A percentile compares a stretch with the other conserved stretches of the same genome.
phyloP scores from a whole-genome alignment of 2,329 filamentous ascomycete species.

The Xylaria hypoxylon region DNA sequence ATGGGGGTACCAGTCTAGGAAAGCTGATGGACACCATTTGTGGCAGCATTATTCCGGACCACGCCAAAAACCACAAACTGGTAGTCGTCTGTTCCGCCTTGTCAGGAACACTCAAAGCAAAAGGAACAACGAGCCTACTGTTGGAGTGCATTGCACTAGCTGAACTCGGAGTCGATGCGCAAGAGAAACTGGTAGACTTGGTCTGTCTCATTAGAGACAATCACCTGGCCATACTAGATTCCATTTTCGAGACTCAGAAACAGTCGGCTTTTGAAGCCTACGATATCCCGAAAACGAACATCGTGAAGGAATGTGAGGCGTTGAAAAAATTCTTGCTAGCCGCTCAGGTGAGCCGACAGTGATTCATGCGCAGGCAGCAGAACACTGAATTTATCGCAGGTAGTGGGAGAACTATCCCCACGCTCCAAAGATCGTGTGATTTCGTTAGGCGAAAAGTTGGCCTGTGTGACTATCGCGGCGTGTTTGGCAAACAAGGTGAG shows the following conservation, averaged over 20 bases:
- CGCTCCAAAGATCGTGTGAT: constrained; percentile 63
- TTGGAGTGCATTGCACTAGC: constrained; percentile 50
- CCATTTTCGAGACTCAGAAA: constrained; percentile 39
- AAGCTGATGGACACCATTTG: constrained; percentile 66
- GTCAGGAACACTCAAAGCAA: constrained; percentile 64
- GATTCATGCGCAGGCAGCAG: neutral
- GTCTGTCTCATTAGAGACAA: constrained; percentile 63
- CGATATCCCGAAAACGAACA: constrained; percentile 55
- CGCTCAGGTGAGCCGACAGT: constrained; percentile 56
- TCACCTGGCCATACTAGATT: constrained; percentile 57
- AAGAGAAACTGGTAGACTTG: constrained; percentile 58
- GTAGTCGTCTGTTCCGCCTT: constrained; percentile 69
- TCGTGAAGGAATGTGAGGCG: constrained; percentile 61
- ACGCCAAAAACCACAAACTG: constrained; percentile 58
- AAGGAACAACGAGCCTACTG: constrained; percentile 64
- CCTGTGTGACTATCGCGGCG: constrained; percentile 49
- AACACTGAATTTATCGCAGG: constrained; percentile 43
- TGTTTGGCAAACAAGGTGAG: constrained; percentile 48
- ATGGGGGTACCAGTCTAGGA: constrained; percentile 69
- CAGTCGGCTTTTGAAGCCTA: constrained; percentile 48
- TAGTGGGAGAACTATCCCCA: constrained; percentile 62
- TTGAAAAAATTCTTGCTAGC: constrained; percentile 63
- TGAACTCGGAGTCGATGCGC: constrained; percentile 38
- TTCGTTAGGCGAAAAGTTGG: constrained; percentile 56
- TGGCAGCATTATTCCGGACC: constrained; percentile 47